Percentiles rank a stretch among this genome's conserved stretches.
Evolutionary conservation across 257 asterid species (phyloP).

Genomic region (Solanum habrochaites): DNA sequence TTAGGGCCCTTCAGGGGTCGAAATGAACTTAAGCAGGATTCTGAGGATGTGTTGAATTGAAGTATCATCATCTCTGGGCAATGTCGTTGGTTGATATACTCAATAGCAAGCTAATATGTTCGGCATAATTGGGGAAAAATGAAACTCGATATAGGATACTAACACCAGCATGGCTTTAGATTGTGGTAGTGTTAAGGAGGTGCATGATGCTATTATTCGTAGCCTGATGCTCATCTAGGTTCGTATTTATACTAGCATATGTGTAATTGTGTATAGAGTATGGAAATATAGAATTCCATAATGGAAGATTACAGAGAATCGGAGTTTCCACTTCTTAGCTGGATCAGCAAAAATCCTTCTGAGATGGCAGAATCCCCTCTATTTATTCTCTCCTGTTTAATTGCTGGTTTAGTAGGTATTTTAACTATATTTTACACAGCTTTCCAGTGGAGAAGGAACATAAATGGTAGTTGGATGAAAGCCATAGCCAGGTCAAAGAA

Average conservation of each 20-base stretch:
- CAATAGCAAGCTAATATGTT: not conserved
- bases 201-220: not conserved
- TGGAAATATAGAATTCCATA: conserved; percentile 12
- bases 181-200: not conserved
- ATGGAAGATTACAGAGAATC: conserved; percentile 78
- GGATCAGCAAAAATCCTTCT: conserved; percentile 56
- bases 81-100: not conserved
- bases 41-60: not conserved
- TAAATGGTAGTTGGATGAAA: conserved; percentile 82
- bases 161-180: not conserved
- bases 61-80: not conserved
- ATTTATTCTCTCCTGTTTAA: conserved; percentile 56
- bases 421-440: conserved; percentile 75
- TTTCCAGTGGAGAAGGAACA: conserved; percentile 91
- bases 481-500: conserved; percentile 95
- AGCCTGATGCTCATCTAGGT: not conserved
- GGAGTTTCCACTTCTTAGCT: conserved; percentile 53
- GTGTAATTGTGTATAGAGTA: conserved; percentile 4
- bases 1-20: not conserved
- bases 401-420: conserved; percentile 73
- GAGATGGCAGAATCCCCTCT: conserved; percentile 70
- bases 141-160: not conserved
- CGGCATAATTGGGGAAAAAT: not conserved
- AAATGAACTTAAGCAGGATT: not conserved
- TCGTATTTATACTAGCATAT: not conserved